These are phyloP conservation scores for Leccinum sublutescens DNA, from an alignment of 768 basidiomycete species.

Conservation along the genomic window DNA sequence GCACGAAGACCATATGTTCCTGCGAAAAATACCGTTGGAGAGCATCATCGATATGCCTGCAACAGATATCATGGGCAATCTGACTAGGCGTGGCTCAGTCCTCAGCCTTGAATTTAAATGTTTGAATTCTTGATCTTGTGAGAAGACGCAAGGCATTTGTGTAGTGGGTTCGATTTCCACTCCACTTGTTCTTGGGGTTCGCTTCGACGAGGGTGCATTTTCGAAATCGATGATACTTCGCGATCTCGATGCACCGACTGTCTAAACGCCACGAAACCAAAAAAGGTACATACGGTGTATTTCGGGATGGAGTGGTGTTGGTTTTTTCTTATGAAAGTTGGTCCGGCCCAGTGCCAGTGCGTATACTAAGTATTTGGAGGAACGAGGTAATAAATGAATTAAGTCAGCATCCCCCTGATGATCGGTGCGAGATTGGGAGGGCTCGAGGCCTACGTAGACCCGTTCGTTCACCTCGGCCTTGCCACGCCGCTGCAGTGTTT, in stretches of 20 bases:
- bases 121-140: not conserved
- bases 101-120: not conserved
- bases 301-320: not conserved
- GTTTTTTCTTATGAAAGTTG: not conserved
- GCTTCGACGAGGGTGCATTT: conserved; percentile 4
- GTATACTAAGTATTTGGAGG: not conserved
- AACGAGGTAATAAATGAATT: not conserved
- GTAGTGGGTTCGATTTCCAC: not conserved
- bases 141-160: not conserved
- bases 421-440: not conserved
- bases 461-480: not conserved
- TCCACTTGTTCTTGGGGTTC: not conserved
- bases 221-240: not conserved
- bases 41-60: not conserved
- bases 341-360: not conserved
- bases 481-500: not conserved
- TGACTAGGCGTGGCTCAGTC: not conserved
- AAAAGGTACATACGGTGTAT: not conserved
- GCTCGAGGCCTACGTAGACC: not conserved
- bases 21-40: not conserved
- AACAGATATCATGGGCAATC: not conserved
- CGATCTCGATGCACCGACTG: not conserved
- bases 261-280: not conserved
- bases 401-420: not conserved
- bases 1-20: not conserved